These are phyloP conservation scores for Sphaerulina vaccinii DNA, from an alignment of 2,329 filamentous ascomycete genomes.

Conservation along the genomic window DNA sequence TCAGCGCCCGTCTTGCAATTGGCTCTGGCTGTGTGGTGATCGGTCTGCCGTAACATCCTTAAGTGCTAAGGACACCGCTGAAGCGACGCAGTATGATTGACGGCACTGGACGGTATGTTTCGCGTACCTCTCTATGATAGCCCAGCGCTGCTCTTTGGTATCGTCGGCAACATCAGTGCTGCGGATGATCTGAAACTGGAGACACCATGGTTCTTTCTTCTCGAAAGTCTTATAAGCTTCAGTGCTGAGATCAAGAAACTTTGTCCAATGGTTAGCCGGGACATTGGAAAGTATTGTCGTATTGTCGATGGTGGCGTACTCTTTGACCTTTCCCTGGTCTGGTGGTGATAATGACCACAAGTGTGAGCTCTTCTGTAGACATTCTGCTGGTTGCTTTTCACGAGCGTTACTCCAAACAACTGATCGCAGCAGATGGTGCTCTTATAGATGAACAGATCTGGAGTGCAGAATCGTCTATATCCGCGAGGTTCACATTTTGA, in stretches of 20 bases:
- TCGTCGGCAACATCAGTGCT: not conserved
- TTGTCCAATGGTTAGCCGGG: too few relatives aligned
- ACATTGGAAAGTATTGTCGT: too few relatives aligned
- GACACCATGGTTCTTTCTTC: slow-evolving; percentile 4
- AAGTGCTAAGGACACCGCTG: too few relatives aligned
- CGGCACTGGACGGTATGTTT: not conserved
- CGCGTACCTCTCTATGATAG: slow-evolving; percentile 6
- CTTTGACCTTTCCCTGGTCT: slow-evolving; percentile 10
- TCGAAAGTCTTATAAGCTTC: not conserved
- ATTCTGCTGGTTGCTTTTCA: not conserved
- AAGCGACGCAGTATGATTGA: too few relatives aligned
- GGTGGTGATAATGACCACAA: slow-evolving; percentile 9
- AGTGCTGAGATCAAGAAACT: slow-evolving; percentile 2
- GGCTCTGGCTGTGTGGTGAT: too few relatives aligned
- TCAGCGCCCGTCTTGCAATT: not conserved
- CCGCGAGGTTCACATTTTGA: not conserved
- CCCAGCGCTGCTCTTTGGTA: slow-evolving; percentile 1
- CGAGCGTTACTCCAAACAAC: too few relatives aligned
- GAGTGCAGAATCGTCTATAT: not conserved
- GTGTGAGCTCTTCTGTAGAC: slow-evolving; percentile 4
- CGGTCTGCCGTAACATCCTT: too few relatives aligned
- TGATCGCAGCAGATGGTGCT: too few relatives aligned
- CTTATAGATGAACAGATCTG: not conserved
- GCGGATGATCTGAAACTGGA: slow-evolving; percentile 6
- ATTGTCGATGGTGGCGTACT: not conserved